Percentiles rank a stretch among this genome's conserved stretches.
These are phyloP conservation scores for Exophiala spinifera DNA, from an alignment of 2,329 filamentous ascomycete genomes.

Conservation along the genomic window DNA sequence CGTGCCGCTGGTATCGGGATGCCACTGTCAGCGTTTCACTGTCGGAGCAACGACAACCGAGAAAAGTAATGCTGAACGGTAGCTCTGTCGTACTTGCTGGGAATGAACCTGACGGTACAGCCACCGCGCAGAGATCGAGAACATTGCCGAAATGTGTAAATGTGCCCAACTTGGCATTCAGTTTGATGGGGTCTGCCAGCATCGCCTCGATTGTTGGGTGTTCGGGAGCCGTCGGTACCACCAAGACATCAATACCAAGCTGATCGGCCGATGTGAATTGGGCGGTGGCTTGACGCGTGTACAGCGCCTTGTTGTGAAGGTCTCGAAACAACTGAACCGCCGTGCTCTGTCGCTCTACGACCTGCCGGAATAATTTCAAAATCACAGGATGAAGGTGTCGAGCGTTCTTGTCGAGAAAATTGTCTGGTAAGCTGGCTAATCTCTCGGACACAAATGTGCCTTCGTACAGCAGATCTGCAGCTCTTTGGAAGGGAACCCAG, in stretches of 20 bases:
- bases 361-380: conserved; percentile 43
- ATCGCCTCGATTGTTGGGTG: conserved; percentile 54
- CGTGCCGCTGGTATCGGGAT: conserved; percentile 39
- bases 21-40: conserved; percentile 47
- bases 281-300: conserved; percentile 21
- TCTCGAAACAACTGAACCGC: conserved; percentile 51
- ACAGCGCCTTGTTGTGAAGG: conserved; percentile 44
- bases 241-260: conserved; percentile 43
- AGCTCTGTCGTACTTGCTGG: conserved; percentile 7
- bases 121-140: conserved; percentile 54
- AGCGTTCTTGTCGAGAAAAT: conserved; percentile 38
- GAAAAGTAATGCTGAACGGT: conserved; percentile 30
- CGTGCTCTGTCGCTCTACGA: conserved; percentile 38
- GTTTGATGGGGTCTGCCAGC: conserved; percentile 49
- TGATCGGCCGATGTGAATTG: conserved; percentile 17
- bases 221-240: conserved; percentile 57
- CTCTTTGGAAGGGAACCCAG: conserved; percentile 51
- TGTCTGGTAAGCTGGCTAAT: conserved; percentile 43
- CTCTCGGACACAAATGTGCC: conserved; percentile 58
- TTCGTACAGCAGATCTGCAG: conserved; percentile 55
- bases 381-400: conserved; percentile 51
- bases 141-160: conserved; percentile 63
- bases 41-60: conserved; percentile 44
- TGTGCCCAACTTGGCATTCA: conserved; percentile 54
- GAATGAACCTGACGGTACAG: conserved; percentile 51